Evolutionary conservation across 1,284 basidiomycete species (phyloP).

Genomic region (Malassezia cuniculi): DNA sequence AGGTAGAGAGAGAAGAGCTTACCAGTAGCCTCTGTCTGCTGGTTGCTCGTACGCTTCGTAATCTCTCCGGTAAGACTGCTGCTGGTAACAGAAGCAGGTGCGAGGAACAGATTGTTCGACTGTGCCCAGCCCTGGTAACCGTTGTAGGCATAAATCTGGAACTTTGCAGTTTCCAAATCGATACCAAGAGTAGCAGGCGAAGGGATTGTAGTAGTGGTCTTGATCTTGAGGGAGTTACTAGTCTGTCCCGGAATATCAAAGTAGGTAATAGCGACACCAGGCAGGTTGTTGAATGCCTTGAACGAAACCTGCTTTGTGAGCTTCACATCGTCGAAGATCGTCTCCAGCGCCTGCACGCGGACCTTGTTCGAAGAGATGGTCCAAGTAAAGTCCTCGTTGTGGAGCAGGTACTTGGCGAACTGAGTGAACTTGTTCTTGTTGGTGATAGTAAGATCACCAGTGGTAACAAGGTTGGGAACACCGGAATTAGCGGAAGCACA

Average conservation of each 20-base stretch:
- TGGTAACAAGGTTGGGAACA: constrained; percentile 55
- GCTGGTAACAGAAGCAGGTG: constrained; percentile 50
- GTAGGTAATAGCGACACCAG: constrained; percentile 54
- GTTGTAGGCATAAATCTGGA: constrained; percentile 50
- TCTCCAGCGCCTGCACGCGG: constrained; percentile 57
- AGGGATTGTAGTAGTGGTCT: constrained; percentile 57
- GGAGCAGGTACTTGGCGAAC: constrained; percentile 58
- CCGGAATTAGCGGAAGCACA: constrained; percentile 59
- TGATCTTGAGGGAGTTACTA: constrained; percentile 59
- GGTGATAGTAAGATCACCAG: constrained; percentile 39
- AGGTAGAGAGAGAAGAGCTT: constrained; percentile 58
- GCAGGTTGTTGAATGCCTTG: constrained; percentile 60
- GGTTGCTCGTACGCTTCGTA: constrained; percentile 50
- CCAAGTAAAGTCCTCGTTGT: constrained; percentile 59
- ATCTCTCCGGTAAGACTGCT: constrained; percentile 56
- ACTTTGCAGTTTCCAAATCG: constrained; percentile 58
- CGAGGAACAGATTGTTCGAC: constrained; percentile 50
- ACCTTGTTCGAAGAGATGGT: constrained; percentile 56
- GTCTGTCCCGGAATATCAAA: constrained; percentile 53
- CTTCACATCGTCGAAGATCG: constrained; percentile 57
- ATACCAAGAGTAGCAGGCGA: constrained; percentile 60
- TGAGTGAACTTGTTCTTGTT: constrained; percentile 51
- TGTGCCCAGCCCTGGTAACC: constrained; percentile 47
- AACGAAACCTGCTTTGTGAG: constrained; percentile 57
- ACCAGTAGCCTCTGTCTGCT: constrained; percentile 52